phyloP scores from a whole-genome alignment of 768 basidiomycete species.

The Auriculariales sp. region DNA sequence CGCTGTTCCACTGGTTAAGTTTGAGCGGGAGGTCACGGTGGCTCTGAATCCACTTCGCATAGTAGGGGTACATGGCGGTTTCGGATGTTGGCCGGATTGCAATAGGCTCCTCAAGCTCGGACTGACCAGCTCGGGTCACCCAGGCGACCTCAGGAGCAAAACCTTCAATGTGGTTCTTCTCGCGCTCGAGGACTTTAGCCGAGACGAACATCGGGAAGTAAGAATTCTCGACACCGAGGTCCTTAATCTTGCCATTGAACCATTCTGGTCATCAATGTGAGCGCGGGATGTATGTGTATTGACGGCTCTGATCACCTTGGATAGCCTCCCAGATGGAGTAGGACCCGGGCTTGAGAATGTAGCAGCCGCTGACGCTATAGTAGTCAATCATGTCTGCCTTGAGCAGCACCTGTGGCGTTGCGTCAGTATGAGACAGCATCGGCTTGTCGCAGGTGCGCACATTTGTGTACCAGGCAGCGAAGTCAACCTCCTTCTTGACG shows the following conservation, averaged over 20 bases:
- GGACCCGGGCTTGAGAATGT: slow-evolving; percentile 96
- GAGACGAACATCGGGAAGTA: slow-evolving; percentile 99
- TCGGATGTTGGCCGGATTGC: slow-evolving; percentile 97
- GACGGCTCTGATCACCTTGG: slow-evolving; percentile 42
- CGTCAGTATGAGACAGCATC: slow-evolving; percentile 8
- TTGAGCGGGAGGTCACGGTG: slow-evolving; percentile 95
- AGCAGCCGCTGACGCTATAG: slow-evolving; percentile 96
- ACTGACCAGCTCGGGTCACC: slow-evolving; percentile 90
- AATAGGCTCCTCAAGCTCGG: slow-evolving; percentile 92
- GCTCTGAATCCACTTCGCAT: slow-evolving; percentile 96
- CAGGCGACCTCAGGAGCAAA: slow-evolving; percentile 99
- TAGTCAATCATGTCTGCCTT: slow-evolving; percentile 99
- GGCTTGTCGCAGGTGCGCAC: slow-evolving; percentile 28
- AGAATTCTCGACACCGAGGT: slow-evolving; percentile 88
- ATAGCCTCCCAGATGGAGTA: slow-evolving; percentile 96
- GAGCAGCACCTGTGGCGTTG: slow-evolving; percentile 62
- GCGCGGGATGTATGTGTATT: background rate
- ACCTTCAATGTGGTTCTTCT: slow-evolving; percentile 97
- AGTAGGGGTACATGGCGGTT: slow-evolving; percentile 99
- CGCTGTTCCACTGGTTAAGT: slow-evolving; percentile 98
- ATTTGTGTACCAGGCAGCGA: slow-evolving; percentile 86
- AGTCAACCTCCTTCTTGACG: slow-evolving; percentile 92
- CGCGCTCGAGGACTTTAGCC: slow-evolving; percentile 77
- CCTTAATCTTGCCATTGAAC: slow-evolving; percentile 89
- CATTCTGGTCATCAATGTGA: slow-evolving; percentile 38